Base-by-base conservation (phyloP, 495 filamentous ascomycete species). In the Amniculicola lignicola region DNA sequence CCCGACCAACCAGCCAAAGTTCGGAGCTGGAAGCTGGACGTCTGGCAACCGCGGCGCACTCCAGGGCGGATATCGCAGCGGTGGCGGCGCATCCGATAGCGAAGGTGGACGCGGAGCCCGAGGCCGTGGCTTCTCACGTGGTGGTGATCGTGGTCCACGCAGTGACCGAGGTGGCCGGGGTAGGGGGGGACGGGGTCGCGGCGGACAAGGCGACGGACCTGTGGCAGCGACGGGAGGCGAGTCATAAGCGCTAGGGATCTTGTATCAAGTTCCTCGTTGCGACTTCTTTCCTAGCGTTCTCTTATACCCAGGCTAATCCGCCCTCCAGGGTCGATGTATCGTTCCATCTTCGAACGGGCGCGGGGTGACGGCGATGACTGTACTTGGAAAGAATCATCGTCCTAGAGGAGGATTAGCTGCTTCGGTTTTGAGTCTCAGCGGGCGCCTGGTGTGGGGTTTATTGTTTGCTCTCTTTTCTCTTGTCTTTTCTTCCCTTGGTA, bases 1-100 rank as follows among this genome's bases (percentile, higher is more conserved):
- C 51, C 71, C 74, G 23, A 64, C 74, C 18, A 45, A 36, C 28
- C 44, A 59, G 51, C 75, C 74, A 60, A 70, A 69, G 41, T 78
- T 71, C 46, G 66, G 70, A 54, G 86, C 87, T 36, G 87, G 88
- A 29, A 85, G 79, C 52, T 89, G 89, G 88, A 82, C 84, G 52
- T 62, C 63, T 48, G 70, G 67, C 42, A 65, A 59, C 61, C 92
- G 84, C 64, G 83, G 77, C 48, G 83, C 77, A 49, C 83, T 75
- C 41, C 75, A 67, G 39, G 72, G 69, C 49, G 72, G 67, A 23
- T 72, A 72, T 43, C 68, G 70, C 29, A 71, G 74, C 55, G 76
- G 74, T 54, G 76, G 75, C 43, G 76, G 75, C 18, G 77, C 74
- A 54, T 95, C 89, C 66, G 93, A 95, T 66, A 91, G 88, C 48